Evolutionary conservation across 2,329 filamentous ascomycete genomes (phyloP).

Genomic region (Paramyrothecium sp.): DNA sequence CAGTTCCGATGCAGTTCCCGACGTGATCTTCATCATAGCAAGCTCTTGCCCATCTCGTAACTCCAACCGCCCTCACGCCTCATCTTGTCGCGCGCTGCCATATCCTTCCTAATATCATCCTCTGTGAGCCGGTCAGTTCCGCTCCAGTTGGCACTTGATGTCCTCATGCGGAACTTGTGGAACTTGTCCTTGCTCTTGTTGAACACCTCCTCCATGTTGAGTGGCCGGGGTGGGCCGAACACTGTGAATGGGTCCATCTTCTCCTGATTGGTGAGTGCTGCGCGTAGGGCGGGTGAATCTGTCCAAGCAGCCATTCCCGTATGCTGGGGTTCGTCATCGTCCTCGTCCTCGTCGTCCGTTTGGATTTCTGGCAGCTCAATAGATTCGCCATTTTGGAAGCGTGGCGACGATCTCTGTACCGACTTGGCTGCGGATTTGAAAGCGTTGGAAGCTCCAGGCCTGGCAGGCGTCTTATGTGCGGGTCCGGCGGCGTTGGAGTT

Average conservation of each 20-base stretch:
- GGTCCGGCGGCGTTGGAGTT: constrained; percentile 54
- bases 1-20: not conserved
- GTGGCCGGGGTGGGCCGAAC: constrained; percentile 82
- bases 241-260: constrained; percentile 79
- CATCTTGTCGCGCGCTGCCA: constrained; percentile 75
- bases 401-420: constrained; percentile 69
- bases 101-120: constrained; percentile 80
- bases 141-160: constrained; percentile 93
- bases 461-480: constrained; percentile 69
- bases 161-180: constrained; percentile 85
- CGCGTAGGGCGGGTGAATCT: constrained; percentile 78
- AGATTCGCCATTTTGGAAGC: constrained; percentile 83
- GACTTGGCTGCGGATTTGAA: constrained; percentile 60
- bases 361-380: constrained; percentile 94
- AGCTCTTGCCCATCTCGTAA: constrained; percentile 57
- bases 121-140: constrained; percentile 79
- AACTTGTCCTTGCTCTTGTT: constrained; percentile 81
- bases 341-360: constrained; percentile 89
- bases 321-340: constrained; percentile 59
- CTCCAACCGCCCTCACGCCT: constrained; percentile 84
- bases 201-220: constrained; percentile 97
- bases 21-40: constrained; percentile 26
- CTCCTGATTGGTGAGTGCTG: constrained; percentile 78
- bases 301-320: constrained; percentile 74
- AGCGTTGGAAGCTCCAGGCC: constrained; percentile 40